Evolutionary conservation across 75 land plant genomes (phyloP).

Genomic region (Pinus tabuliformis): DNA sequence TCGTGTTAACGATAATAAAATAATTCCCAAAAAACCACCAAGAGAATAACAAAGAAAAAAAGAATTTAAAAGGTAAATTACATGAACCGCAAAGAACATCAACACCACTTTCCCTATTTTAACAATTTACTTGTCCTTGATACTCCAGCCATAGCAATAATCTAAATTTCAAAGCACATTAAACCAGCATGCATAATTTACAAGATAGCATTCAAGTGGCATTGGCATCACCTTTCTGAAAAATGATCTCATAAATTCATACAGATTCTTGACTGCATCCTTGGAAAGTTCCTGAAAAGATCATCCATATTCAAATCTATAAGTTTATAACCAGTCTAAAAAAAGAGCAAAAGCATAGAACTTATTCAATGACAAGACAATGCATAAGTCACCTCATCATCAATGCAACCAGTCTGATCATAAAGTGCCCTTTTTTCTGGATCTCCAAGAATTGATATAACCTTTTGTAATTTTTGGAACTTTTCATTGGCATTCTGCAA

Average conservation of each 20-base stretch:
- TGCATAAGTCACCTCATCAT: conserved; percentile 56
- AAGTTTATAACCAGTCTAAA: conserved; percentile 5
- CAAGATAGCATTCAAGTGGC: background rate
- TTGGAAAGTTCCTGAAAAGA: conserved; percentile 67
- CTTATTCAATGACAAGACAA: background rate
- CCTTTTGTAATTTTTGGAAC: conserved; percentile 86
- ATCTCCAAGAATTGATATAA: conserved; percentile 86
- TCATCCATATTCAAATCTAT: background rate
- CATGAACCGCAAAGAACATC: background rate
- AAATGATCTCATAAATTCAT: conserved; percentile 56
- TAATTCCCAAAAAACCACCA: background rate
- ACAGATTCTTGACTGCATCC: conserved; percentile 59
- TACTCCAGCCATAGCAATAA: background rate
- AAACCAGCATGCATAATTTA: background rate
- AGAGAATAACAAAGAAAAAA: background rate
- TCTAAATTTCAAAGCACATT: background rate
- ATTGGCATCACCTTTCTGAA: conserved; percentile 55
- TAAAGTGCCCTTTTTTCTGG: conserved; percentile 86
- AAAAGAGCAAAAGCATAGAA: background rate
- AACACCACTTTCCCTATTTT: background rate
- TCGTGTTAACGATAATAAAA: background rate
- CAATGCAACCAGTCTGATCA: conserved; percentile 88
- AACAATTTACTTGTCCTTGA: background rate
- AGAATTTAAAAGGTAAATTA: background rate
- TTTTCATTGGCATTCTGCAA: conserved; percentile 91